These are phyloP conservation scores for Saccharomycopsis oosterbeekiorum DNA, from an alignment of 805 yeast species.

Conservation along the genomic window DNA sequence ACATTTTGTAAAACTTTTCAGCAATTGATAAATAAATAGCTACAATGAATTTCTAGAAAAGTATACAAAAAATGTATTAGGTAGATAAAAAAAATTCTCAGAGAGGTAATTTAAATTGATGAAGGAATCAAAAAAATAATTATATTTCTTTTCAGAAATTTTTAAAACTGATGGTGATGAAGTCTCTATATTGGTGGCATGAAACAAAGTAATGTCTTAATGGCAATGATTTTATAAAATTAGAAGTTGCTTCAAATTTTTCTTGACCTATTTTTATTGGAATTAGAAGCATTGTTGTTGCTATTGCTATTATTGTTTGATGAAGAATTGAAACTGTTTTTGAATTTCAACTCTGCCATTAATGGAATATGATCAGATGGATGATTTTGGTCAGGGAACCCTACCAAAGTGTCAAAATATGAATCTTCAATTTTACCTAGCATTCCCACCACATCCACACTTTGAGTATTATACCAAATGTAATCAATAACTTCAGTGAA, in stretches of 20 bases:
- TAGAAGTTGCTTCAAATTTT: slow-evolving; percentile 20
- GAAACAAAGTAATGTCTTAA: not conserved
- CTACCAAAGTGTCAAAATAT: slow-evolving; percentile 68
- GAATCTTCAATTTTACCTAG: slow-evolving; percentile 76
- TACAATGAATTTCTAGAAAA: not conserved
- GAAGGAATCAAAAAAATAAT: not conserved
- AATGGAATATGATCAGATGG: slow-evolving; percentile 95
- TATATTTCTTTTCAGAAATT: not conserved
- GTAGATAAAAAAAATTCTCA: not conserved
- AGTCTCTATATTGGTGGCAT: not conserved
- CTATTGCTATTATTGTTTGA: not conserved
- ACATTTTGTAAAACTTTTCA: too few relatives aligned
- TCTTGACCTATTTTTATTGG: slow-evolving; percentile 21
- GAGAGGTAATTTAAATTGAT: not conserved
- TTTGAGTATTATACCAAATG: slow-evolving; percentile 82
- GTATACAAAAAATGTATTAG: not conserved
- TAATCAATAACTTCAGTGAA: slow-evolving; percentile 92
- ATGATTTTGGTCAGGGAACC: slow-evolving; percentile 87
- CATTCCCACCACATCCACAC: slow-evolving; percentile 75
- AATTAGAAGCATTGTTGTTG: slow-evolving; percentile 19
- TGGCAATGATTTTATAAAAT: not conserved
- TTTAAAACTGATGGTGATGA: not conserved
- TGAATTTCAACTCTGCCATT: slow-evolving; percentile 66
- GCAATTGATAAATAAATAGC: not conserved
- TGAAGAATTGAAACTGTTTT: slow-evolving; percentile 27